These are phyloP conservation scores for Colletotrichum caudatum DNA, from an alignment of 2,329 filamentous ascomycete species.

Conservation along the genomic window DNA sequence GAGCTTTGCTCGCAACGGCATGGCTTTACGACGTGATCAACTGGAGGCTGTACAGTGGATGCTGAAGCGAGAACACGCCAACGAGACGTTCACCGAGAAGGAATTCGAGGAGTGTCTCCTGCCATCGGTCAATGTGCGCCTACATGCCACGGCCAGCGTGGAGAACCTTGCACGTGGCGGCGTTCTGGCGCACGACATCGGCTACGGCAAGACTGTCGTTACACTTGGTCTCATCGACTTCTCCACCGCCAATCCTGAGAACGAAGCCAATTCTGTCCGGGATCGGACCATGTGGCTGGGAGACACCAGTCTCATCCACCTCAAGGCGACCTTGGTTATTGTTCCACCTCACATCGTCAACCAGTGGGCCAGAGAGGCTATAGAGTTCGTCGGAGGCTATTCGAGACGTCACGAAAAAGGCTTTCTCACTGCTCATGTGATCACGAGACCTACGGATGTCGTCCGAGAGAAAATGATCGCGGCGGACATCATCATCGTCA, in stretches of 20 bases:
- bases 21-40: conserved; percentile 44
- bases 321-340: conserved; percentile 55
- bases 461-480: conserved; percentile 42
- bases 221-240: conserved; percentile 53
- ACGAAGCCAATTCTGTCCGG: conserved; percentile 41
- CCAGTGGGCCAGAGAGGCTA: conserved; percentile 54
- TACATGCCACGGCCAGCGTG: conserved; percentile 49
- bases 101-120: conserved; percentile 56
- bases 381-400: conserved; percentile 49
- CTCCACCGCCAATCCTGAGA: conserved; percentile 35
- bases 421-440: conserved; percentile 44
- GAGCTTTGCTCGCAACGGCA: conserved; percentile 37
- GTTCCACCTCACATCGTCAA: conserved; percentile 55
- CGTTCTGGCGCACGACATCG: conserved; percentile 58
- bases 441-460: conserved; percentile 42
- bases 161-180: conserved; percentile 51
- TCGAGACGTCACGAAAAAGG: background rate
- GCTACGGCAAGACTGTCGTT: conserved; percentile 59
- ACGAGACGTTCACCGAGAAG: conserved; percentile 49
- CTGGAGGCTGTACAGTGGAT: conserved; percentile 45
- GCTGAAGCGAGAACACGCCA: conserved; percentile 43
- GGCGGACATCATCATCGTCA: conserved; percentile 56
- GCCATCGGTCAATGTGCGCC: conserved; percentile 49
- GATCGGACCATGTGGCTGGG: conserved; percentile 39
- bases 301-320: conserved; percentile 33